Percentiles rank a stretch among this genome's conserved stretches.
These are phyloP conservation scores for Aspergillus neoniger DNA, from an alignment of 2,329 filamentous ascomycete genomes.

Conservation along the genomic window DNA sequence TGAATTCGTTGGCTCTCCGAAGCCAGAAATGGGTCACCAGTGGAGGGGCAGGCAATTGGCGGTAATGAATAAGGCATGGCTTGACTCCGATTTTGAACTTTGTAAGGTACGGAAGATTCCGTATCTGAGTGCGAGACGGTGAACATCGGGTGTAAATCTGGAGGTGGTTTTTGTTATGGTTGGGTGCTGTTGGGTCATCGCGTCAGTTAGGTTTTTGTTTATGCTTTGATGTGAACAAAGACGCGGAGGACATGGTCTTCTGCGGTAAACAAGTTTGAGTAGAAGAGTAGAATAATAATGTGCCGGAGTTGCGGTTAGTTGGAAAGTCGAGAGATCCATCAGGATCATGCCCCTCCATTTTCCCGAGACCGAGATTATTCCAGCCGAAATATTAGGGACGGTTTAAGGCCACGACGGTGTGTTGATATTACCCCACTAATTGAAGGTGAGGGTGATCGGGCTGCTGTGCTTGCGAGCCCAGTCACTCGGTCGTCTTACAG, in stretches of 20 bases:
- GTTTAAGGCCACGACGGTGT: constrained; percentile 1
- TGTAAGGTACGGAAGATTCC: not conserved
- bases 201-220: not conserved
- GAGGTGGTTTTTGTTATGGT: not conserved
- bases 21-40: not conserved
- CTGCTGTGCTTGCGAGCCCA: not conserved
- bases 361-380: constrained; percentile 10
- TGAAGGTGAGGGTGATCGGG: not conserved
- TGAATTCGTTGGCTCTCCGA: constrained; percentile 5
- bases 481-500: not conserved
- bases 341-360: constrained; percentile 15
- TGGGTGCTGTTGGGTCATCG: not conserved
- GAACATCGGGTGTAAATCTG: not conserved
- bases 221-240: not conserved
- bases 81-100: not conserved
- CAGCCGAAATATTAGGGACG: constrained; percentile 9
- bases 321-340: constrained; percentile 8
- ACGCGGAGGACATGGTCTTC: not conserved
- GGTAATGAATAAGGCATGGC: not conserved
- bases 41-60: constrained; percentile 5
- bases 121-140: not conserved
- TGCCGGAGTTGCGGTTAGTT: constrained; percentile 1
- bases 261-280: constrained; percentile 1
- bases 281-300: not conserved
- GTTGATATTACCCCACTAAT: not conserved